Evolutionary conservation across 116 monocot genomes (phyloP).

Genomic region (Iris pallida): DNA sequence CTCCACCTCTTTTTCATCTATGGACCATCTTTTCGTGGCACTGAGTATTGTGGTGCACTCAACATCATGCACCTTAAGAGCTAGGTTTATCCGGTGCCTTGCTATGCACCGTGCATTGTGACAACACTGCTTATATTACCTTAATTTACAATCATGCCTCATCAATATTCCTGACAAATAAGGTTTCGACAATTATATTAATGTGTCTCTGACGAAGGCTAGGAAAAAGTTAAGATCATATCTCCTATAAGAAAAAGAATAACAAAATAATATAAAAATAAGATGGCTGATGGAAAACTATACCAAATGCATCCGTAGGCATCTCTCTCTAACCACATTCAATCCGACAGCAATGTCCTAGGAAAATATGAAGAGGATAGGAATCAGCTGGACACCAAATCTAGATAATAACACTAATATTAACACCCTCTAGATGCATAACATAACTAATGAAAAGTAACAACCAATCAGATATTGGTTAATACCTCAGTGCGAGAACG

Average conservation of each 20-base stretch:
- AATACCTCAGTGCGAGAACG: slow-evolving; percentile 81
- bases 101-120: too few relatives aligned
- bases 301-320: slow-evolving; percentile 91
- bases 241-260: background rate
- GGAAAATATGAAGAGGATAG: slow-evolving; percentile 7
- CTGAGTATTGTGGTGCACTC: too few relatives aligned
- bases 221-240: background rate
- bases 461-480: background rate
- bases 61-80: too few relatives aligned
- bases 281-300: background rate
- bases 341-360: slow-evolving; percentile 92
- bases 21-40: too few relatives aligned
- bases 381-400: background rate
- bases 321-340: slow-evolving; percentile 88
- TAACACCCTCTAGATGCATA: background rate
- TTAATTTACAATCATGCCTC: too few relatives aligned
- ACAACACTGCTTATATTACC: too few relatives aligned
- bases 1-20: too few relatives aligned
- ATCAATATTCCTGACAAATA: too few relatives aligned
- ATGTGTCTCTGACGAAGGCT: background rate
- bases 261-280: background rate
- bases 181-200: background rate
- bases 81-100: too few relatives aligned
- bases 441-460: too few relatives aligned
- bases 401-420: slow-evolving; percentile 3